A percentile compares a stretch with the other conserved stretches of the same genome.
These are phyloP conservation scores for Cicer yamashitae DNA, from an alignment of 306 rosid species.

Conservation along the genomic window DNA sequence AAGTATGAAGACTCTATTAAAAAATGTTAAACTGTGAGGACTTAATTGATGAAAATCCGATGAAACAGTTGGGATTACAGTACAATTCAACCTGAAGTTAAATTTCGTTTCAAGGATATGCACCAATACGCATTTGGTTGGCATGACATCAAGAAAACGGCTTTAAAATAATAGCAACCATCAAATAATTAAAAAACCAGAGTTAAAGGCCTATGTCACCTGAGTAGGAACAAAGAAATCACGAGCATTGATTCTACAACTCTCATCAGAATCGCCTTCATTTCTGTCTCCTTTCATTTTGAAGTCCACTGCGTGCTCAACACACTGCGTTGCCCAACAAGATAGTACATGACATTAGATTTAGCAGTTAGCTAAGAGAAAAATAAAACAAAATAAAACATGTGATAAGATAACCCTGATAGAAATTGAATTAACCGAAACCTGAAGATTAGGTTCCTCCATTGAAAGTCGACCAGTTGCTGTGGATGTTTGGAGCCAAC, in stretches of 20 bases:
- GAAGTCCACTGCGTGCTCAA: conserved; percentile 84
- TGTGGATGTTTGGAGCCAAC: conserved; percentile 95
- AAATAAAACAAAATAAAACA: conserved; percentile 25
- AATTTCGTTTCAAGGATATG: not conserved
- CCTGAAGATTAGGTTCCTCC: conserved; percentile 99
- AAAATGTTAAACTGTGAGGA: not conserved
- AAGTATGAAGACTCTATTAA: not conserved
- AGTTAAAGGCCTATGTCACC: conserved; percentile 57
- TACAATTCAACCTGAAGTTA: not conserved
- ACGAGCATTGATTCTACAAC: conserved; percentile 78
- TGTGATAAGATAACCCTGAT: conserved; percentile 33
- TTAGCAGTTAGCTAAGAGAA: conserved; percentile 1
- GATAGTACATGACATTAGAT: conserved; percentile 35
- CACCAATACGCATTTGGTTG: not conserved
- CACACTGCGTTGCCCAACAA: conserved; percentile 68
- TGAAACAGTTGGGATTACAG: too few relatives aligned
- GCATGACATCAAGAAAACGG: not conserved
- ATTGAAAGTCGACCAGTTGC: conserved; percentile 99
- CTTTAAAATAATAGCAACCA: conserved; percentile 7
- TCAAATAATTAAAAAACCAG: conserved; percentile 33
- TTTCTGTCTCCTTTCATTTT: conserved; percentile 60
- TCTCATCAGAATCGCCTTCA: conserved; percentile 56
- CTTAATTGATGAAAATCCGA: too few relatives aligned
- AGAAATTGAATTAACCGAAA: conserved; percentile 32
- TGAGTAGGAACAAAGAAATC: conserved; percentile 87